These are phyloP conservation scores for Bipolaris sorokiniana DNA, from an alignment of 2,329 filamentous ascomycete species.

Conservation along the genomic window DNA sequence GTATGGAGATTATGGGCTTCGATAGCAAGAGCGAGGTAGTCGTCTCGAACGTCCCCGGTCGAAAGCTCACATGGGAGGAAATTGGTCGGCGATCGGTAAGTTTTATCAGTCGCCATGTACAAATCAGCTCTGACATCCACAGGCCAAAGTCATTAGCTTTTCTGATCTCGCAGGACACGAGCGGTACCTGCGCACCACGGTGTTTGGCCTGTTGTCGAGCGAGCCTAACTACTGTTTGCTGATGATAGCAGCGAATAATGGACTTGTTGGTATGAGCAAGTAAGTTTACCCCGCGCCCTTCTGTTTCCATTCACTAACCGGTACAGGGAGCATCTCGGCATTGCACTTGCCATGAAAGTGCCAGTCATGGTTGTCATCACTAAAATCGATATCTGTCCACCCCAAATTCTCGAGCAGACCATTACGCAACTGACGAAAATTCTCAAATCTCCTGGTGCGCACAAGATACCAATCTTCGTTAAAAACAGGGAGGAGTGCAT, in stretches of 20 bases:
- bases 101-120: no score
- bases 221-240: constrained; percentile 97
- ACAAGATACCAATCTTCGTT: constrained; percentile 96
- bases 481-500: constrained; percentile 90
- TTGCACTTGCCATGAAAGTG: constrained; percentile 91
- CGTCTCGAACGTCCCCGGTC: constrained; percentile 78
- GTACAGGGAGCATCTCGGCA: constrained; percentile 81
- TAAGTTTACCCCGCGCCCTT: constrained; percentile 7
- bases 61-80: constrained; percentile 94
- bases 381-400: constrained; percentile 98
- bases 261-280: constrained; percentile 95
- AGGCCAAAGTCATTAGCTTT: constrained; percentile 93
- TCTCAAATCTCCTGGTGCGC: constrained; percentile 87
- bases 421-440: constrained; percentile 91
- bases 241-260: constrained; percentile 99
- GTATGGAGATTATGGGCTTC: constrained; percentile 97
- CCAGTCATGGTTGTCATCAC: constrained; percentile 98
- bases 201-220: constrained; percentile 91
- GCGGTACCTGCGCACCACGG: constrained; percentile 91
- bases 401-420: constrained; percentile 92
- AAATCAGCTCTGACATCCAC: constrained; percentile 16
- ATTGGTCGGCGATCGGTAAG: constrained; percentile 84
- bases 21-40: constrained; percentile 85
- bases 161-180: constrained; percentile 96
- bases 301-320: background rate